Evolutionary conservation across 139 green algal species (phyloP).

Genomic region (Chlamydomonas schloesseri): DNA sequence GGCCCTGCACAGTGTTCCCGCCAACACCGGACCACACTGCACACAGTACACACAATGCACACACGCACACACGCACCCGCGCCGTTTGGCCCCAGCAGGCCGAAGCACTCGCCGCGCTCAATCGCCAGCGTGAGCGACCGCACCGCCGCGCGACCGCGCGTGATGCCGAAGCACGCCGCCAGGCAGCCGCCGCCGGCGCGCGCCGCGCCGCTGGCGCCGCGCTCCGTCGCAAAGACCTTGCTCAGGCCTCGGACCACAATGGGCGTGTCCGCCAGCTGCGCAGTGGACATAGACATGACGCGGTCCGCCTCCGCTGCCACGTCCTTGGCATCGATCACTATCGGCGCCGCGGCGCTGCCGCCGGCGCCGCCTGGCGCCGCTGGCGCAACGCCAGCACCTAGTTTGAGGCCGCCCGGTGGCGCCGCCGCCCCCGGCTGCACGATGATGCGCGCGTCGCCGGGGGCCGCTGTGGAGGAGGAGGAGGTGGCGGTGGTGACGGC

Average conservation of each 20-base stretch:
- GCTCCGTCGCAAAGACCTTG: slow-evolving; percentile 76
- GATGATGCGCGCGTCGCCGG: not conserved
- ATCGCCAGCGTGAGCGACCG: slow-evolving; percentile 62
- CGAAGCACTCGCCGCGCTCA: slow-evolving; percentile 65
- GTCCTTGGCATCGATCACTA: slow-evolving; percentile 9
- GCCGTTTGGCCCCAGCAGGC: slow-evolving; percentile 92
- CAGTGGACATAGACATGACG: not conserved
- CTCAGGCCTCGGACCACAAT: slow-evolving; percentile 83
- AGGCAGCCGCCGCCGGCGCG: not conserved
- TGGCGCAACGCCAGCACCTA: no score
- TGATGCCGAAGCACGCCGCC: not conserved
- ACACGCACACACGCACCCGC: no score
- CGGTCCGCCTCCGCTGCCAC: slow-evolving; percentile 35
- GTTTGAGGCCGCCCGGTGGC: not conserved
- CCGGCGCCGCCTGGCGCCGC: not conserved
- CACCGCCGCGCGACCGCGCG: slow-evolving; percentile 65
- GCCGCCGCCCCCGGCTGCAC: not conserved
- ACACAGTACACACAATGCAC: no score
- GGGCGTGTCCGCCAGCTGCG: not conserved
- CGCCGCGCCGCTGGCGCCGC: not conserved
- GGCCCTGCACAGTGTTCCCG: no score
- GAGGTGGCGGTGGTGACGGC: no score
- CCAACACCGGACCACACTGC: no score
- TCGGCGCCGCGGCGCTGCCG: not conserved
- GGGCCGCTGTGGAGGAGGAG: not conserved